Conservation (phyloP, 352 stramenopile genomes). For the Pythium sukuiense region DNA sequence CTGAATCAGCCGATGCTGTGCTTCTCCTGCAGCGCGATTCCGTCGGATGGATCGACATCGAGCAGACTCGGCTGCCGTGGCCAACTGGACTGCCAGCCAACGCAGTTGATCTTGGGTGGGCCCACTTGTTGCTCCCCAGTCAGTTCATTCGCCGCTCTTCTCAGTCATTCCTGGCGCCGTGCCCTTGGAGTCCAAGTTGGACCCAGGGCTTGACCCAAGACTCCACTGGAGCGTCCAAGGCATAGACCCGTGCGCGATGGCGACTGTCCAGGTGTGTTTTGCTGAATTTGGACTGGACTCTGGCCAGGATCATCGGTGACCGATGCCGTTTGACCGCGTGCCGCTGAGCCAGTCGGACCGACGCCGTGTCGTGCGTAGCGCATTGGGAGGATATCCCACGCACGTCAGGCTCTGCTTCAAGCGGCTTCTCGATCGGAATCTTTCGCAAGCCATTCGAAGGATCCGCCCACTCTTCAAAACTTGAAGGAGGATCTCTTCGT, state of each 20-base stretch:
- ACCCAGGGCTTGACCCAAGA: too few relatives aligned
- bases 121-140: too few relatives aligned
- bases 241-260: too few relatives aligned
- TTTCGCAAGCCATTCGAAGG: neutral
- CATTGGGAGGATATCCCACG: neutral
- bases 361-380: neutral
- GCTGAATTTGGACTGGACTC: neutral
- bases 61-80: too few relatives aligned
- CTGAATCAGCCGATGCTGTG: neutral
- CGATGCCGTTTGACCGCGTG: neutral
- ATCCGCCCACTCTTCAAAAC: neutral
- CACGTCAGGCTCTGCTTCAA: conserved; percentile 3
- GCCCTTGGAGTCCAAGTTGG: too few relatives aligned
- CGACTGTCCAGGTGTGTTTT: neutral
- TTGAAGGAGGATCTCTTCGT: neutral
- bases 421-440: conserved; percentile 1
- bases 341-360: neutral
- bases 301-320: neutral
- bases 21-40: neutral
- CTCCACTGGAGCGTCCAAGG: too few relatives aligned
- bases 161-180: too few relatives aligned
- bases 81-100: too few relatives aligned
- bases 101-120: too few relatives aligned
- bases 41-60: too few relatives aligned
- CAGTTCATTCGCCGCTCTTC: too few relatives aligned